Percentiles rank a stretch among this genome's conserved stretches.
phyloP scores from a whole-genome alignment of 148 eudicot species.

The Persicaria maculosa region DNA sequence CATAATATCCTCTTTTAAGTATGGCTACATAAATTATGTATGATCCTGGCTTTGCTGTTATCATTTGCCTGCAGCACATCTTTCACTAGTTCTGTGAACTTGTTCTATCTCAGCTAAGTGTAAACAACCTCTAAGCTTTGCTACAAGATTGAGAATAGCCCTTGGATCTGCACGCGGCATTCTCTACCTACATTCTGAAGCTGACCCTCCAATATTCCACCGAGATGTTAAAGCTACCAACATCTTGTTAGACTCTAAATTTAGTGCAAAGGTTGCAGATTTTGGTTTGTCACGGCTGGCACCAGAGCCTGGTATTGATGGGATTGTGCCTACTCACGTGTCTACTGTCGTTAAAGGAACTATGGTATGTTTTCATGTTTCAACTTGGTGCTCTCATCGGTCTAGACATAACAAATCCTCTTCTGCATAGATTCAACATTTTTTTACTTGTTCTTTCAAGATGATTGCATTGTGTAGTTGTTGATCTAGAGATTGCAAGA shows the following conservation, averaged over 20 bases:
- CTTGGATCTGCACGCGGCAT: constrained; percentile 77
- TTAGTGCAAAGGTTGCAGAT: constrained; percentile 79
- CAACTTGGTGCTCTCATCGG: not conserved
- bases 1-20: too few species aligned
- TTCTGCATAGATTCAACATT: not conserved
- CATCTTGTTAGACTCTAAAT: constrained; percentile 63
- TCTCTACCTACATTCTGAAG: constrained; percentile 83
- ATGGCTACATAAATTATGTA: not conserved
- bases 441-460: too few species aligned
- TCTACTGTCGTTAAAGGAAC: constrained; percentile 91
- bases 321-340: constrained; percentile 51
- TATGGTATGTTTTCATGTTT: constrained; percentile 42
- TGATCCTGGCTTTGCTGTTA: not conserved
- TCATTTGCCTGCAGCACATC: not conserved
- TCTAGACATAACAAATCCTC: not conserved
- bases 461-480: too few species aligned
- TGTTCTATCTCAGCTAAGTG: constrained; percentile 15
- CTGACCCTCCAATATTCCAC: constrained; percentile 89
- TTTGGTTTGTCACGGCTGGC: constrained; percentile 87
- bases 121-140: constrained; percentile 35
- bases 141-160: constrained; percentile 56
- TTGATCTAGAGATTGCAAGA: not conserved
- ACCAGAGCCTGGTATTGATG: constrained; percentile 62
- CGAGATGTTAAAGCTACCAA: constrained; percentile 86
- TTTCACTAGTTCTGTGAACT: not conserved